phyloP scores from a whole-genome alignment of 768 basidiomycete species.

The Crassisporium funariophilum region DNA sequence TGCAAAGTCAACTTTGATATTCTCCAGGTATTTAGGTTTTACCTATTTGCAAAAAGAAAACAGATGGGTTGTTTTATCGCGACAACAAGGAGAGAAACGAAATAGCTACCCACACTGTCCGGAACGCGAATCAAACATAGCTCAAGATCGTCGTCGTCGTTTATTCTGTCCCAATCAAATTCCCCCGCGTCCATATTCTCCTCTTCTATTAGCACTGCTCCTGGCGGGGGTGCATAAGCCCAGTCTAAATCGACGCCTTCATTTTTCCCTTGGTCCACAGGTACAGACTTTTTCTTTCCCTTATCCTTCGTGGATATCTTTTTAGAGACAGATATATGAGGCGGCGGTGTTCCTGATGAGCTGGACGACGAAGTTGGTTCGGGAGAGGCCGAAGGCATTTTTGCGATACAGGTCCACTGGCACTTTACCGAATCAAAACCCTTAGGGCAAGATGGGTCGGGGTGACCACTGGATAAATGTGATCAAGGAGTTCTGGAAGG shows the following conservation, averaged over 20 bases:
- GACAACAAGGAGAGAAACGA: background rate
- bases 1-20: constrained; percentile 48
- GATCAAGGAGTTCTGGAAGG: too few relatives aligned
- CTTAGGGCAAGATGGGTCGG: background rate
- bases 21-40: constrained; percentile 64
- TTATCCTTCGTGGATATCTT: constrained; percentile 23
- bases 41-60: constrained; percentile 41
- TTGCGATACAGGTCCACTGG: too few relatives aligned
- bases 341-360: constrained; percentile 17
- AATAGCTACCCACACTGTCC: constrained; percentile 52
- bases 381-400: constrained; percentile 5
- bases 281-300: constrained; percentile 27
- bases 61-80: background rate
- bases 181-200: constrained; percentile 47
- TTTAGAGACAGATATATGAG: constrained; percentile 12
- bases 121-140: constrained; percentile 74
- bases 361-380: constrained; percentile 17
- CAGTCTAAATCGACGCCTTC: constrained; percentile 58
- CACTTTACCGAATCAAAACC: background rate
- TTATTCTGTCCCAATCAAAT: constrained; percentile 72
- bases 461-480: background rate
- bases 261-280: constrained; percentile 41
- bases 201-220: constrained; percentile 47
- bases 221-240: constrained; percentile 62
- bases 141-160: constrained; percentile 59